Evolutionary conservation across 2,329 filamentous ascomycete species (phyloP), one percentile per base, ranked within the genome.

Genomic region (Grosmannia huntii): DNA sequence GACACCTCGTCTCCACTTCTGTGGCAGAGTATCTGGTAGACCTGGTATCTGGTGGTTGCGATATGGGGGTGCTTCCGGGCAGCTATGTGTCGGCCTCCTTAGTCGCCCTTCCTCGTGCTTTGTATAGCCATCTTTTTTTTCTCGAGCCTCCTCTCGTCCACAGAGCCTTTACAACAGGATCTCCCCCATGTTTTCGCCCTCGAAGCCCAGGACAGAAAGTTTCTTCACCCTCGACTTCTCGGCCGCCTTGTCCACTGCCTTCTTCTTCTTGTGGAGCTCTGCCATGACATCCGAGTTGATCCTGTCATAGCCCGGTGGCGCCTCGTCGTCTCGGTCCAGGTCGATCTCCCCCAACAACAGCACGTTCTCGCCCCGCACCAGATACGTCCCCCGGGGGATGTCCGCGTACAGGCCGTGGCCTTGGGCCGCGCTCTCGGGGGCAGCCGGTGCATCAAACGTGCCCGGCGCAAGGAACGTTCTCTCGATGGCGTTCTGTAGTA

Each of bases 311-410:
- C 85, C 83, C 5, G 77, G 71, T 1, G 89, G 90, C 16, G 90
- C 79, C 60, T 95, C 85, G 70, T 99, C 94, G 72, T 99, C 94
- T 68, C 87, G 90, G 75, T 99, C 94, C 27, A 99, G 82, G 70
- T 99, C 94, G 66, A 99, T 95, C 73, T 97, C 95, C 44, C 94
- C 94, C 21, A 97, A 80, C 51, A 99, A 77, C 56, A 96, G 78
- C n/a, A 99, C 94, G 70, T 99, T 99, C 75, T 99, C 94, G 64
- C 94, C 94, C 60, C 94, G 81, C 52, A 99, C 89, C 41, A 97
- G 81, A 74, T 94, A 97, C 62, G 95, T 84, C 55, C 94, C 94
- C 59, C 90, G 84, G 12, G 84, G 78, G 60, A 95, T 82, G 70
- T 99, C 94, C 61, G 90, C 89, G 69, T 90, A 97, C 56, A 95